Evolutionary conservation across 2,329 filamentous ascomycete genomes (phyloP), one percentile per base, ranked within the genome.

Genomic region (Fusarium piperis): DNA sequence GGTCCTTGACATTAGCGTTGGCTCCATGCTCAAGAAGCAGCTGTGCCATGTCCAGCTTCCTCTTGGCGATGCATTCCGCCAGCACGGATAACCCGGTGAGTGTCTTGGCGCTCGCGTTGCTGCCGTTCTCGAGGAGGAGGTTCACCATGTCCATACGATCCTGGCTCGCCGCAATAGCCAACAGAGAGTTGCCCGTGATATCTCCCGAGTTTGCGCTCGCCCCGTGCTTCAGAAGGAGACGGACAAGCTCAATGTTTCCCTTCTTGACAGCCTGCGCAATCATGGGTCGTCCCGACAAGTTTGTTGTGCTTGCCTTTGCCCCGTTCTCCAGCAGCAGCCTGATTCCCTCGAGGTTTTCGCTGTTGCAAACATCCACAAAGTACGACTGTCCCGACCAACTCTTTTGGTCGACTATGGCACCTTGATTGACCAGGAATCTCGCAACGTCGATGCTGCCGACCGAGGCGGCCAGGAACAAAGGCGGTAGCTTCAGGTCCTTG

Each of bases 11-110:
- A 64, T 79, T 77, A 9, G 78, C 76, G 23, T 80, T 72, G 5
- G 82, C 81, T 11, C 81, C 80, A 18, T 72, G 69, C 13, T 78
- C 72, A 6, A 83, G 73, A 6, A 83, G 75, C 10, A 80, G 64
- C 52, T 76, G 73, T 9, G 76, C 76, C 23, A 80, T 70, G 5
- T 79, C 79, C n/a, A 79, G 60, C 46, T 79, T 76, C 41, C 78
- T 71, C 64, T 79, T 79, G 57, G 67, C 57, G 3, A 84, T 67
- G 0, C 80, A 77, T 26, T 81, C 78, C 4, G 78, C 76, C 7
- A 83, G 71, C 11, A 84, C 77, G 2, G 78, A 76, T 1, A 73
- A 61, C 12, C 82, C 83, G 0, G 73, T 76, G 3, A 78, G 46
- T 3, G 77, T 79, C 15, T 74, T 77, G 1, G 71, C 71, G 20